Conservation (phyloP, 2,329 filamentous ascomycete genomes). For the Nigrospora sphaerica region DNA sequence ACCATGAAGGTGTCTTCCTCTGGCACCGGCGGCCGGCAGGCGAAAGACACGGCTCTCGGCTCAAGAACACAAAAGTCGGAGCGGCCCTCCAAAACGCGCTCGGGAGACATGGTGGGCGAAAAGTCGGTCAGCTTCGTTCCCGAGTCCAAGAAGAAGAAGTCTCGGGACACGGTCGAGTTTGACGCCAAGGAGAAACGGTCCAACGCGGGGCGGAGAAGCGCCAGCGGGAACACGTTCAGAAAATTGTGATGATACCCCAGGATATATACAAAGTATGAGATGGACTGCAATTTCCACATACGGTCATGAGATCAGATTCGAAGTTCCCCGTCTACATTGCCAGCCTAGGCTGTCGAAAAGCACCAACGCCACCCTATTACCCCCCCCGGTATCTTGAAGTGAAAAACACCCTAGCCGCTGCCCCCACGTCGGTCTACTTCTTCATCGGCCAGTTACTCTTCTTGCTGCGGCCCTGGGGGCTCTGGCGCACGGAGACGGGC, state of each 20-base stretch:
- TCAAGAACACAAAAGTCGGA: constrained; percentile 44
- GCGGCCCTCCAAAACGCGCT: constrained; percentile 35
- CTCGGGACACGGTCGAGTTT: constrained; percentile 10
- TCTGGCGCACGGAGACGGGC: constrained; percentile 6
- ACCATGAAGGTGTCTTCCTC: constrained; percentile 65
- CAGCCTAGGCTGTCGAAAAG: neutral
- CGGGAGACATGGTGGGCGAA: constrained; percentile 50
- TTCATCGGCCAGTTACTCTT: constrained; percentile 17
- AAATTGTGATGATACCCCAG: constrained; percentile 30
- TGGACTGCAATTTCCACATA: neutral
- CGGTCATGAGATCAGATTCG: neutral
- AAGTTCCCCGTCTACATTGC: neutral
- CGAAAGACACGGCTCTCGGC: constrained; percentile 50
- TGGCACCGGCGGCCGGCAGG: constrained; percentile 48
- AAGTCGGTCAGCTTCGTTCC: constrained; percentile 70
- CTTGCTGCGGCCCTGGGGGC: neutral
- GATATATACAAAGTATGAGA: constrained; percentile 6
- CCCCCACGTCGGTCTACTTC: constrained; percentile 9
- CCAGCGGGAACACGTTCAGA: constrained; percentile 67
- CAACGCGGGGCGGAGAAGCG: constrained; percentile 60
- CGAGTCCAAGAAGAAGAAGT: constrained; percentile 43
- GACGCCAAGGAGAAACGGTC: constrained; percentile 17
- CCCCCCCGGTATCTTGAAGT: neutral
- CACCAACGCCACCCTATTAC: neutral
- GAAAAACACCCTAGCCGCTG: too few relatives aligned